phyloP scores from a whole-genome alignment of 2,329 filamentous ascomycete species.

The Chrysosporium keratinophilum region DNA sequence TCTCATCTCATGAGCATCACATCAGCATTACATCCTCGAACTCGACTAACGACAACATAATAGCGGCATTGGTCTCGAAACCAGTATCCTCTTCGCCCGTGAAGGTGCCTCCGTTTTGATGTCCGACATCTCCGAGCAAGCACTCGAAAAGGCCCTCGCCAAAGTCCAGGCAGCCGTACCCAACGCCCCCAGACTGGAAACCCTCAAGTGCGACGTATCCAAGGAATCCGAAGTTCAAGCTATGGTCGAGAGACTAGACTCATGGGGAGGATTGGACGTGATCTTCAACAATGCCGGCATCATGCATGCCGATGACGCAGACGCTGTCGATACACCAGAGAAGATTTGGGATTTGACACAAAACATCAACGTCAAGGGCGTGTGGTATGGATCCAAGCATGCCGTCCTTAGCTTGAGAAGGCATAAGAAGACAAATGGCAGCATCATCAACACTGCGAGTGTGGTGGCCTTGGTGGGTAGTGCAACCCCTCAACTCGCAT shows the following conservation, averaged over 20 bases:
- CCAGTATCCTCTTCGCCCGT: conserved; percentile 74
- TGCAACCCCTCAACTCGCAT: conserved; percentile 80
- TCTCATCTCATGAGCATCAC: not conserved
- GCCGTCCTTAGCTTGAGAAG: conserved; percentile 71
- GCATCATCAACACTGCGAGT: conserved; percentile 85
- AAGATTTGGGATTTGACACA: conserved; percentile 91
- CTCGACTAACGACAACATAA: not conserved
- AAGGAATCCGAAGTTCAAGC: conserved; percentile 70
- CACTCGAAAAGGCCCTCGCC: conserved; percentile 62
- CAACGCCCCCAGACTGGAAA: conserved; percentile 50
- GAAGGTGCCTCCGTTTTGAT: conserved; percentile 81
- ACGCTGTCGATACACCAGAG: conserved; percentile 75
- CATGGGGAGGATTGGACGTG: conserved; percentile 79
- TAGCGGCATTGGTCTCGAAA: conserved; percentile 88
- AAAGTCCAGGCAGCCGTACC: conserved; percentile 68
- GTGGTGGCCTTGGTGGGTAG: conserved; percentile 80
- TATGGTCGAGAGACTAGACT: conserved; percentile 62
- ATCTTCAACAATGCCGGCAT: conserved; percentile 98
- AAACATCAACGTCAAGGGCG: conserved; percentile 91
- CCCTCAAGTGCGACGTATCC: conserved; percentile 64
- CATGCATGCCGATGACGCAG: conserved; percentile 76
- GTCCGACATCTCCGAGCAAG: conserved; percentile 70
- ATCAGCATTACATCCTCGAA: not conserved
- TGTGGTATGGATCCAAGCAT: conserved; percentile 95
- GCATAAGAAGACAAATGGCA: conserved; percentile 66